phyloP scores from a whole-genome alignment of 371 early-diverging fungal species.

The Zychaea mexicana region DNA sequence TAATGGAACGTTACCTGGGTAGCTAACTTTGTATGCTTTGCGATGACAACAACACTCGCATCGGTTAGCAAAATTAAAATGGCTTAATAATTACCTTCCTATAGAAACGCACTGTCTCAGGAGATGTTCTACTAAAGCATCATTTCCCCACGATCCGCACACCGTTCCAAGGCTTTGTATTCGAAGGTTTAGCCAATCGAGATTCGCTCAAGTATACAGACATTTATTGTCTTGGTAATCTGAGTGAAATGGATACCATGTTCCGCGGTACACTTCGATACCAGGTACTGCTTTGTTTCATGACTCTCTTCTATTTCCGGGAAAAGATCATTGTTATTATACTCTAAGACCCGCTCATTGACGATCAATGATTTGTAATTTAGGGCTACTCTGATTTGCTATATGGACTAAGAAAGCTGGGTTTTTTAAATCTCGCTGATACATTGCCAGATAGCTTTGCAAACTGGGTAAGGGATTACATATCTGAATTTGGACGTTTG shows the following conservation, averaged over 20 bases:
- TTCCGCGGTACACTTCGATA: conserved; percentile 88
- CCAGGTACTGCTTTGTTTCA: too few species aligned
- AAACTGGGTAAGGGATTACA: conserved; percentile 46
- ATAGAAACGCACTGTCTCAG: conserved; percentile 56
- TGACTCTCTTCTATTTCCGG: neutral
- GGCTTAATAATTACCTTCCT: too few species aligned
- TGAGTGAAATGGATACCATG: conserved; percentile 76
- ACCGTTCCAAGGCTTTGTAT: conserved; percentile 78
- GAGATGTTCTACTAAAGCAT: conserved; percentile 73
- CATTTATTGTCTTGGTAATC: conserved; percentile 65
- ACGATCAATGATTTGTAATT: too few species aligned
- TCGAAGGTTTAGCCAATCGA: conserved; percentile 87
- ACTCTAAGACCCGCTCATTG: too few species aligned
- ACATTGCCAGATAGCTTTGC: conserved; percentile 28
- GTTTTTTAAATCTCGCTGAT: conserved; percentile 47
- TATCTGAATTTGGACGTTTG: too few species aligned
- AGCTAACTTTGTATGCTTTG: too few species aligned
- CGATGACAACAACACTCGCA: too few species aligned
- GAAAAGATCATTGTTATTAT: too few species aligned
- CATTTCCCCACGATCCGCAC: conserved; percentile 66
- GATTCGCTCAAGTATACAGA: conserved; percentile 73
- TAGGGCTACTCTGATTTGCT: conserved; percentile 68
- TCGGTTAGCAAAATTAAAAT: too few species aligned
- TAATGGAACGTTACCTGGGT: too few species aligned
- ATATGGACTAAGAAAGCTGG: conserved; percentile 62